Evolutionary conservation across 495 filamentous ascomycete species (phyloP).

Genomic region (Podospora conica): DNA sequence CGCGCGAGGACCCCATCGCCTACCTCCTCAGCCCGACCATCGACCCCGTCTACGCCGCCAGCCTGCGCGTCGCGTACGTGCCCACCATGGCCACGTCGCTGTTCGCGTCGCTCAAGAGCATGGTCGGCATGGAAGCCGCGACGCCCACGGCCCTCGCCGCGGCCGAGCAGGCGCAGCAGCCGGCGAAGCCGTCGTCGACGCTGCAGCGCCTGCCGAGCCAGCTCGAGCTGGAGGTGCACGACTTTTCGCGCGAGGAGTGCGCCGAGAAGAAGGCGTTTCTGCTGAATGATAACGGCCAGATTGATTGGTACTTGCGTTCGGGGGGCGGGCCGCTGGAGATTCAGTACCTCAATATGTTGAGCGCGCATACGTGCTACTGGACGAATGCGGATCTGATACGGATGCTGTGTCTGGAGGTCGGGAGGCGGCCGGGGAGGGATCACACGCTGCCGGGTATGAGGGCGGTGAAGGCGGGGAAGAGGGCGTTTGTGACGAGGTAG

Average conservation of each 20-base stretch:
- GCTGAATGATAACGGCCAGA: slow-evolving; percentile 91
- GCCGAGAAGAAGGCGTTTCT: slow-evolving; percentile 83
- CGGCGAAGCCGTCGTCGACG: slow-evolving; percentile 33
- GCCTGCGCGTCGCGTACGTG: slow-evolving; percentile 69
- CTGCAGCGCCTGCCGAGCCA: slow-evolving; percentile 70
- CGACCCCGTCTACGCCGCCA: slow-evolving; percentile 69
- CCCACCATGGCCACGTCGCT: slow-evolving; percentile 65
- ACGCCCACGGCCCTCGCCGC: slow-evolving; percentile 13
- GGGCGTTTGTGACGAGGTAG: slow-evolving; percentile 14
- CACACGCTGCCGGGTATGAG: slow-evolving; percentile 62
- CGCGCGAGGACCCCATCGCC: slow-evolving; percentile 63
- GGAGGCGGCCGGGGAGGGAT: slow-evolving; percentile 62
- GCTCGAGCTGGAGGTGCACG: slow-evolving; percentile 90
- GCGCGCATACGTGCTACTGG: slow-evolving; percentile 97
- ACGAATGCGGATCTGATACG: slow-evolving; percentile 74
- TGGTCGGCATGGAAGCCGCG: slow-evolving; percentile 20
- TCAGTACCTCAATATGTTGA: slow-evolving; percentile 95
- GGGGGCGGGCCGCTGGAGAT: slow-evolving; percentile 80
- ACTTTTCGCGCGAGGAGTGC: slow-evolving; percentile 87
- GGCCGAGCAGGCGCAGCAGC: slow-evolving; percentile 5
- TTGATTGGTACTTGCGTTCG: slow-evolving; percentile 80
- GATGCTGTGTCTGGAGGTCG: slow-evolving; percentile 81
- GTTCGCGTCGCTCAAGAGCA: slow-evolving; percentile 56
- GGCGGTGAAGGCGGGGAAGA: slow-evolving; percentile 60
- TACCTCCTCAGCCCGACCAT: slow-evolving; percentile 89